Conservation (phyloP, 306 rosid genomes). For the Cucumis melo region DNA sequence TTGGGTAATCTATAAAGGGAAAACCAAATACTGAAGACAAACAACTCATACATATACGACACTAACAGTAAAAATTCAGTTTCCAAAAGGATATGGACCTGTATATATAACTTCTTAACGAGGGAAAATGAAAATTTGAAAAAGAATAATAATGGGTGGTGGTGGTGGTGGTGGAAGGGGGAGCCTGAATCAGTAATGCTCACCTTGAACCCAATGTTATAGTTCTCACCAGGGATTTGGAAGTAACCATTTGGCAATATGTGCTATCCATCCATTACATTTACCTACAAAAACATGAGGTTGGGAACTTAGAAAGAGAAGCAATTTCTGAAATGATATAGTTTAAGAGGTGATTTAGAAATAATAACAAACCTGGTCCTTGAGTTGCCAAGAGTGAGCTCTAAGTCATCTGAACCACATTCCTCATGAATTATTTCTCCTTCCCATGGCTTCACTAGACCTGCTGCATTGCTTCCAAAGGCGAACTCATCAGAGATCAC, state of each 20-base stretch:
- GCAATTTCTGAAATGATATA: neutral
- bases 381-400: conserved; percentile 84
- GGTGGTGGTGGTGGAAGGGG: neutral
- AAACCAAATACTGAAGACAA: neutral
- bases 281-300: neutral
- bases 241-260: neutral
- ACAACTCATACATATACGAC: conserved; percentile 2
- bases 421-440: conserved; percentile 83
- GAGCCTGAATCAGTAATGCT: neutral
- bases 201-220: conserved; percentile 1
- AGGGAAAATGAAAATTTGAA: neutral
- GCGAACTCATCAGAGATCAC: conserved; percentile 67
- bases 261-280: neutral
- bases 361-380: conserved; percentile 43
- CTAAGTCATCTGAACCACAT: conserved; percentile 68
- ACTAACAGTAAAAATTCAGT: neutral
- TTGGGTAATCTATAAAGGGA: neutral
- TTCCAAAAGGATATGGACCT: neutral
- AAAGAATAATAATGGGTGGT: neutral
- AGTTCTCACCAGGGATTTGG: neutral
- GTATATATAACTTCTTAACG: neutral
- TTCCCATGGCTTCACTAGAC: conserved; percentile 77
- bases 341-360: neutral
- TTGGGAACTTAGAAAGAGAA: neutral
- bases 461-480: conserved; percentile 52